phyloP scores from a whole-genome alignment of 805 yeast species.

The Candida silvicultrix region DNA sequence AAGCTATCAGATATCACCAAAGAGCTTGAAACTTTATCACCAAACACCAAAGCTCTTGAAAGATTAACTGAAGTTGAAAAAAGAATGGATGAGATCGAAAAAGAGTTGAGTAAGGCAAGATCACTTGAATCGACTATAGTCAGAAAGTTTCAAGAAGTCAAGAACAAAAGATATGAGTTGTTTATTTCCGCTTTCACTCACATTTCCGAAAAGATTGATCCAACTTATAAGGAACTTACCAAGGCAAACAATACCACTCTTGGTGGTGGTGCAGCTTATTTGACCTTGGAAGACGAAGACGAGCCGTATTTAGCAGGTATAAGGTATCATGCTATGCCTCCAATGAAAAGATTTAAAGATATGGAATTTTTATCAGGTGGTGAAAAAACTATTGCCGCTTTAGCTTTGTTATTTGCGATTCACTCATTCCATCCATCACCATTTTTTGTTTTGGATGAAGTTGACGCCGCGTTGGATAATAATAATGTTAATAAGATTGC shows the following conservation, averaged over 20 bases:
- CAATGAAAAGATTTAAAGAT: slow-evolving; percentile 86
- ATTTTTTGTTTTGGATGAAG: slow-evolving; percentile 91
- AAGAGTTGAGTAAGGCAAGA: slow-evolving; percentile 58
- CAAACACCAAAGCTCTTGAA: slow-evolving; percentile 78
- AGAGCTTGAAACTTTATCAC: slow-evolving; percentile 42
- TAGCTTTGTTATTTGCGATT: slow-evolving; percentile 85
- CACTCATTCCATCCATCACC: slow-evolving; percentile 93
- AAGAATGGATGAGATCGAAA: slow-evolving; percentile 53
- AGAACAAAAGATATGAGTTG: slow-evolving; percentile 46
- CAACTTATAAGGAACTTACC: slow-evolving; percentile 81
- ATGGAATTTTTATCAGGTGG: slow-evolving; percentile 95
- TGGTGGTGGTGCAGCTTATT: slow-evolving; percentile 88
- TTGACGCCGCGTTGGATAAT: slow-evolving; percentile 96
- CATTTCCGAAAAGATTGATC: slow-evolving; percentile 65
- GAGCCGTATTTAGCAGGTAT: slow-evolving; percentile 84
- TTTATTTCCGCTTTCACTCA: slow-evolving; percentile 76
- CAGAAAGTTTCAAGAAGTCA: slow-evolving; percentile 53
- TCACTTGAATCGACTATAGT: slow-evolving; percentile 49
- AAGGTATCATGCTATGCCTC: slow-evolving; percentile 93
- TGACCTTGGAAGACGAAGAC: slow-evolving; percentile 81
- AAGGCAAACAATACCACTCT: slow-evolving; percentile 52
- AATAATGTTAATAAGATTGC: slow-evolving; percentile 84
- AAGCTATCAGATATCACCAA: slow-evolving; percentile 31
- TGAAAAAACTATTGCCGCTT: slow-evolving; percentile 93
- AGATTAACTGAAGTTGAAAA: slow-evolving; percentile 64